These are phyloP conservation scores for Blakeslea trispora DNA, from an alignment of 371 early-diverging fungal species.

Conservation along the genomic window DNA sequence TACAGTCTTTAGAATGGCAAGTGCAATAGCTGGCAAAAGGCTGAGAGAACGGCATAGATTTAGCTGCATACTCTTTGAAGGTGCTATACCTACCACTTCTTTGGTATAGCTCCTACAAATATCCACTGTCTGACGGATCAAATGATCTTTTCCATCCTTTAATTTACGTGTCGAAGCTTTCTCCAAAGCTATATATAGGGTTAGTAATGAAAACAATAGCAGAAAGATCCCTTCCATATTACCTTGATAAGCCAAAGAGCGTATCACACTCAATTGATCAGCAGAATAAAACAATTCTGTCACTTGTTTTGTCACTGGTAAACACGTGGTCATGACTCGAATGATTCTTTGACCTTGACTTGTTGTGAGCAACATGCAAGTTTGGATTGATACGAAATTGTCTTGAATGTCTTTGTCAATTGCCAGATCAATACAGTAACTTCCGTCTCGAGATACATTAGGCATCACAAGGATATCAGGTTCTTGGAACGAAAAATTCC, in stretches of 20 bases:
- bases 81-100: constrained; percentile 54
- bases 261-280: constrained; percentile 70
- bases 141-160: constrained; percentile 76
- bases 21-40: constrained; percentile 65
- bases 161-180: constrained; percentile 68
- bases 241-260: constrained; percentile 71
- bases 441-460: constrained; percentile 81
- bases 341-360: constrained; percentile 76
- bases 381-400: constrained; percentile 78
- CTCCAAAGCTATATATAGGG: constrained; percentile 54
- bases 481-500: constrained; percentile 84
- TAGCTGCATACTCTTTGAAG: constrained; percentile 57
- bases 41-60: constrained; percentile 68
- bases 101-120: constrained; percentile 70
- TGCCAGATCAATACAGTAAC: constrained; percentile 77
- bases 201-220: too few species aligned
- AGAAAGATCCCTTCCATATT: too few species aligned
- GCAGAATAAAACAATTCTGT: constrained; percentile 39
- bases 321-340: constrained; percentile 75
- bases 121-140: constrained; percentile 62
- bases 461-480: constrained; percentile 84
- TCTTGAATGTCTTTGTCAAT: constrained; percentile 72
- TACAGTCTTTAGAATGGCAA: constrained; percentile 66
- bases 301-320: constrained; percentile 60
- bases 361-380: constrained; percentile 80